A percentile compares a stretch with the other conserved stretches of the same genome.
Evolutionary conservation across 805 yeast genomes (phyloP).

Genomic region (Scheffersomyces ergatensis): DNA sequence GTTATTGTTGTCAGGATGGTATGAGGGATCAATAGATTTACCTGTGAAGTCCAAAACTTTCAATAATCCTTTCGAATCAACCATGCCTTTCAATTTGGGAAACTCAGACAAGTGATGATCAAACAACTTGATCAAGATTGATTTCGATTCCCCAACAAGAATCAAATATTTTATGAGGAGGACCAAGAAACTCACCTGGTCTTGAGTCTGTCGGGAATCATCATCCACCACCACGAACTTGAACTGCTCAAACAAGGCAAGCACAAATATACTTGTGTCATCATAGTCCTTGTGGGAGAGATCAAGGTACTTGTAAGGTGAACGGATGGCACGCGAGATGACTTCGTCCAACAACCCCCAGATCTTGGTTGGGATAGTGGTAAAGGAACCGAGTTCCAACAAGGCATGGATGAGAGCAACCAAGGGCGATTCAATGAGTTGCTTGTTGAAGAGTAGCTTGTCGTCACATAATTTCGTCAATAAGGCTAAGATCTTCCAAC

Average conservation of each 20-base stretch:
- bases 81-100: background rate
- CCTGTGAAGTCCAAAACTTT: background rate
- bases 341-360: slow-evolving; percentile 76
- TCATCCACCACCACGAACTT: slow-evolving; percentile 42
- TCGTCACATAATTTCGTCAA: slow-evolving; percentile 45
- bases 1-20: background rate
- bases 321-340: slow-evolving; percentile 61
- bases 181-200: slow-evolving; percentile 47
- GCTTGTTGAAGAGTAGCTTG: slow-evolving; percentile 54
- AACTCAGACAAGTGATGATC: slow-evolving; percentile 1
- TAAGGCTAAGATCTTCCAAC: slow-evolving; percentile 46
- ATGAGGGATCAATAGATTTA: background rate
- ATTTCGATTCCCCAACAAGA: slow-evolving; percentile 59
- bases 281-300: slow-evolving; percentile 25
- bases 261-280: slow-evolving; percentile 30
- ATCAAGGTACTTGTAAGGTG: slow-evolving; percentile 88
- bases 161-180: slow-evolving; percentile 45
- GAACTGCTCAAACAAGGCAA: slow-evolving; percentile 62
- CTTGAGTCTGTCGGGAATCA: slow-evolving; percentile 1
- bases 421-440: slow-evolving; percentile 52
- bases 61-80: background rate
- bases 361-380: slow-evolving; percentile 25
- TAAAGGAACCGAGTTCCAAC: slow-evolving; percentile 10
- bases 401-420: slow-evolving; percentile 54
- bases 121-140: slow-evolving; percentile 15